Conservation (phyloP, 2,329 filamentous ascomycete species). For the Mariannaea sp. region DNA sequence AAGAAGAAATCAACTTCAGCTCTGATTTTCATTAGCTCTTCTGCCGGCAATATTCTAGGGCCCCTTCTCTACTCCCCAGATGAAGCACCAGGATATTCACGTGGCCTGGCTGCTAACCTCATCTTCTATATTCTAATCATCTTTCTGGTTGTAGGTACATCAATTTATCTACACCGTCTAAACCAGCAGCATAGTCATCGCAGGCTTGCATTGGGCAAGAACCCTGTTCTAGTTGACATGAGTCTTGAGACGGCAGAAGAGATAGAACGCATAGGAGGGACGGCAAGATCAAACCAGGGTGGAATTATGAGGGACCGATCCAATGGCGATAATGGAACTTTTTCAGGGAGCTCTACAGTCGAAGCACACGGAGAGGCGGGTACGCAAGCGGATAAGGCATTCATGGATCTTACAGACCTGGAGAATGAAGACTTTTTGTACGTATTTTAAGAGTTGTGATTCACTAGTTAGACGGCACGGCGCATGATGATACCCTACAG, state of each 20-base stretch:
- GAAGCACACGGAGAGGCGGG: conserved; percentile 13
- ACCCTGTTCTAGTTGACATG: conserved; percentile 59
- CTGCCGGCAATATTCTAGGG: conserved; percentile 68
- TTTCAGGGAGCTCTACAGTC: conserved; percentile 18
- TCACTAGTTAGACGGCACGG: not conserved
- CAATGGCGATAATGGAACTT: conserved; percentile 10
- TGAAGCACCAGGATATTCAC: conserved; percentile 45
- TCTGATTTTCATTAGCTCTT: conserved; percentile 68
- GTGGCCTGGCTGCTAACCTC: conserved; percentile 64
- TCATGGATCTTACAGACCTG: conserved; percentile 60
- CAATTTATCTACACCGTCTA: conserved; percentile 55
- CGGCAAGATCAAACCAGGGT: conserved; percentile 31
- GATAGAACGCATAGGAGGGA: conserved; percentile 43
- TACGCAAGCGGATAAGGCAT: conserved; percentile 35
- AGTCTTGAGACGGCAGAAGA: conserved; percentile 60
- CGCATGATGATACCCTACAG: conserved; percentile 4
- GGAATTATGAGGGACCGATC: conserved; percentile 6
- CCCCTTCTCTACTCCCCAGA: conserved; percentile 66
- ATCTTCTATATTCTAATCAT: conserved; percentile 65
- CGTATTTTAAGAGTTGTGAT: conserved; percentile 46
- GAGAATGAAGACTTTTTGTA: conserved; percentile 69
- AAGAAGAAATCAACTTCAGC: conserved; percentile 71
- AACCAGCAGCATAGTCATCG: conserved; percentile 60
- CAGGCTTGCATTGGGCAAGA: conserved; percentile 64
- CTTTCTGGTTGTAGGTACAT: conserved; percentile 50